These are phyloP conservation scores for Tetradesmus lagerheimii DNA, from an alignment of 139 green algal species.

Conservation along the genomic window DNA sequence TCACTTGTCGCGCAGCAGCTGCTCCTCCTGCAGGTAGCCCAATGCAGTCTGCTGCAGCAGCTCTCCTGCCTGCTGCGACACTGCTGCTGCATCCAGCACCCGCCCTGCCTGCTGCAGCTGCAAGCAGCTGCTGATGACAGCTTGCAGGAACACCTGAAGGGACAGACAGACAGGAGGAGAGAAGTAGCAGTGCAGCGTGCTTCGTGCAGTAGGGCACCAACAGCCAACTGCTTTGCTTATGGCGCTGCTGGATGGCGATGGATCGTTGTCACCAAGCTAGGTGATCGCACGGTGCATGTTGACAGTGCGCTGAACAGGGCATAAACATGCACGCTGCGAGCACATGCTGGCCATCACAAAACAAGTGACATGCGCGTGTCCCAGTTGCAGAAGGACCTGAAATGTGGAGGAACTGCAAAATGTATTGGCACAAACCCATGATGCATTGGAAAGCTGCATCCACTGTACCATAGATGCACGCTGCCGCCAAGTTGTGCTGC, in stretches of 20 bases:
- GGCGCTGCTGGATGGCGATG: too few relatives aligned
- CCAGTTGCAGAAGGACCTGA: too few relatives aligned
- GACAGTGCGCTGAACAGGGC: too few relatives aligned
- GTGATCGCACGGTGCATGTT: too few relatives aligned
- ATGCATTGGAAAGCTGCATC: too few relatives aligned
- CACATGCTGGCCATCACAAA: too few relatives aligned
- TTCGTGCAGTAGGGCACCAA: not conserved
- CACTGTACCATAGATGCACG: not conserved
- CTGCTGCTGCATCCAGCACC: not conserved
- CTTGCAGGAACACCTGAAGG: slow-evolving; percentile 24
- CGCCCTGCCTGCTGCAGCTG: not conserved
- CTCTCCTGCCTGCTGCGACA: not conserved
- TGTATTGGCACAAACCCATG: too few relatives aligned
- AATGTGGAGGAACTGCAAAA: too few relatives aligned
- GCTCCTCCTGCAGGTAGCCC: not conserved
- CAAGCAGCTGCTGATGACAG: not conserved
- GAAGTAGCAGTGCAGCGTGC: not conserved
- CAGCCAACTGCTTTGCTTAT: not conserved
- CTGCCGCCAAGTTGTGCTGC: not conserved
- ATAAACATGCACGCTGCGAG: too few relatives aligned
- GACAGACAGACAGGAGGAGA: not conserved
- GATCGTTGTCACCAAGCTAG: too few relatives aligned
- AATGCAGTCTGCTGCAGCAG: not conserved
- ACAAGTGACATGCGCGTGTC: too few relatives aligned
- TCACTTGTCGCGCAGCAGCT: not conserved